Evolutionary conservation across 164 flowering plant species (phyloP), one percentile per base, ranked within the genome.

Genomic region (Vitis amurensis): DNA sequence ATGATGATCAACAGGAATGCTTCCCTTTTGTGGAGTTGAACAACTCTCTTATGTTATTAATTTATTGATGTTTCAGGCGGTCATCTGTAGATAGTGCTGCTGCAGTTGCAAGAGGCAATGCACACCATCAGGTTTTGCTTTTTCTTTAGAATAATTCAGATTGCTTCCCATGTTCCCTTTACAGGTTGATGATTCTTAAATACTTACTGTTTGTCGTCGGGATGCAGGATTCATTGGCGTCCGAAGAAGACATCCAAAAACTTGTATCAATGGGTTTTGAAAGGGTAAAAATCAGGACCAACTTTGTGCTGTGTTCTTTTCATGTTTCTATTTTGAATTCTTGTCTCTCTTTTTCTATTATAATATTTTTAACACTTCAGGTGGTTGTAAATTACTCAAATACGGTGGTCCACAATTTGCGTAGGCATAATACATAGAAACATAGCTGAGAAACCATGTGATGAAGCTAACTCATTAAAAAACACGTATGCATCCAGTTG

Each of bases 181-280:
- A 50, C 0, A 59, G 23, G 60, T 62, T 66, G 17, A 29, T 50
- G 29, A 10, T 60, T 57, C n/a, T 29, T 48, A 4, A 37, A 47
- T 48, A 50, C 67, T 59, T 52, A 55, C 53, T 50, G 47, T 19
- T 15, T 73, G 50, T 49, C 68, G 9, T 3, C 17, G 59, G 16
- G 49, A 65, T 83, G 81, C 85, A 91, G 95, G 81, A 17, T 59
- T 58, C 78, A 47, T 78, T 68, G 77, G 82, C 71, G 55, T 87
- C 88, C 31, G 85, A 86, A 47, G 94, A 86, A 72, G 85, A 89
- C 68, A 75, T 91, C 51, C 77, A 86, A 65, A 87, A 87, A 70
- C 94, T 96, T 49, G 92, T 89, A 5, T 81, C 95, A 29, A 96
- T 96, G 97, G 99, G 99, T 61, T 96, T 93, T 80, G 99, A 96